Percentiles rank a stretch among this genome's conserved stretches.
phyloP scores from a whole-genome alignment of 2,329 filamentous ascomycete genomes.

The Neopestalotiopsis sp. region DNA sequence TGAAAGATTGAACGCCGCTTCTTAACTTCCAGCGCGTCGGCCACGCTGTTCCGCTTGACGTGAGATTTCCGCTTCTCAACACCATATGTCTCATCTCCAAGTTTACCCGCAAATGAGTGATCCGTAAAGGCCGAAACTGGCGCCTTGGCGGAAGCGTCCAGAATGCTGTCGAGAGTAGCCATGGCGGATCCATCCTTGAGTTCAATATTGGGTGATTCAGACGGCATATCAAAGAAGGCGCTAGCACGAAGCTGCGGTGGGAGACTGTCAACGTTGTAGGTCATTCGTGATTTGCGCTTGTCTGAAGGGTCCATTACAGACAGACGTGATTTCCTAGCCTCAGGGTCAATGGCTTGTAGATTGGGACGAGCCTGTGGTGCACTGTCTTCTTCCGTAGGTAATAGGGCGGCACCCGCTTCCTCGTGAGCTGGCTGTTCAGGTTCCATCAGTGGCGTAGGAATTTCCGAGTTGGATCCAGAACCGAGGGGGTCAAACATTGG shows the following conservation, averaged over 20 bases:
- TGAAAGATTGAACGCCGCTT: conserved; percentile 57
- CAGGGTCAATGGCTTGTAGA: conserved; percentile 20
- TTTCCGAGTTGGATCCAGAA: conserved; percentile 30
- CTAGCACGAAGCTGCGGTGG: conserved; percentile 90
- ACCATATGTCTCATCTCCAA: conserved; percentile 79
- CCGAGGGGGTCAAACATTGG: conserved; percentile 38
- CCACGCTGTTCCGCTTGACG: conserved; percentile 32
- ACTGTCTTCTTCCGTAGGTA: conserved; percentile 23
- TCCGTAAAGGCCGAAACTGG: conserved; percentile 93
- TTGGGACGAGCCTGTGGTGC: conserved; percentile 20
- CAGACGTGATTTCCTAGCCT: conserved; percentile 41
- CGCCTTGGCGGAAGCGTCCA: conserved; percentile 86
- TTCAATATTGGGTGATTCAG: conserved; percentile 55
- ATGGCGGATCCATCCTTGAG: conserved; percentile 82
- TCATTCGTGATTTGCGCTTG: conserved; percentile 45
- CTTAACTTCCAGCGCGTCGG: conserved; percentile 40
- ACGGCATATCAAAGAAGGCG: conserved; percentile 82
- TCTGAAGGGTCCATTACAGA: conserved; percentile 35
- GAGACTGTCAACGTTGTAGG: conserved; percentile 56
- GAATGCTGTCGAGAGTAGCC: conserved; percentile 86
- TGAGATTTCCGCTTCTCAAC: conserved; percentile 53
- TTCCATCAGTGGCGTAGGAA: conserved; percentile 19
- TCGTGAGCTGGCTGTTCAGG: conserved; percentile 5
- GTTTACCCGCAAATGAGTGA: conserved; percentile 79
- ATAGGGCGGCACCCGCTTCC: not conserved